These are phyloP conservation scores for Starmerella floricola DNA, from an alignment of 805 yeast genomes.

Conservation along the genomic window DNA sequence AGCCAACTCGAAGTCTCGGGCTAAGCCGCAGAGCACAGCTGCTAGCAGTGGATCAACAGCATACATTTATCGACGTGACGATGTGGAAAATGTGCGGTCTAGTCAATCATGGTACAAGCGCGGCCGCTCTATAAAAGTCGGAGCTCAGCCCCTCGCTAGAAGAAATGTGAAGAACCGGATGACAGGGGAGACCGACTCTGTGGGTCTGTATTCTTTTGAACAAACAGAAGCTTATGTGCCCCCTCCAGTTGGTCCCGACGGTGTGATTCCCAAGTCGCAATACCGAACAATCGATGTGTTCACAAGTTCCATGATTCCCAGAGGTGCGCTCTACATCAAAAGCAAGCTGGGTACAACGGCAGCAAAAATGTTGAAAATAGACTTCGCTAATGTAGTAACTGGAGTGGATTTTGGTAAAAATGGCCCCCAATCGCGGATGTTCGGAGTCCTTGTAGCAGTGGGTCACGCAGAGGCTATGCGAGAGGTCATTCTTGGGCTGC, in stretches of 20 bases:
- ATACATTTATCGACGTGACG: conserved; percentile 47
- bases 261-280: conserved; percentile 59
- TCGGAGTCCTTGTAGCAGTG: conserved; percentile 63
- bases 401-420: conserved; percentile 58
- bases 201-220: conserved; percentile 51
- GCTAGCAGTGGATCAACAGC: conserved; percentile 23
- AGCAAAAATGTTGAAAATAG: conserved; percentile 56
- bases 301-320: conserved; percentile 69
- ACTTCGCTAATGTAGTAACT: conserved; percentile 76
- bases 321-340: conserved; percentile 53
- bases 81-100: conserved; percentile 52
- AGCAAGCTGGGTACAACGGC: conserved; percentile 49
- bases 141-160: conserved; percentile 48
- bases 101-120: conserved; percentile 77
- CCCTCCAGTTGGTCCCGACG: conserved; percentile 45
- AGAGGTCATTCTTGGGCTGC: conserved; percentile 38
- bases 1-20: conserved; percentile 28
- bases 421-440: conserved; percentile 43
- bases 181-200: conserved; percentile 20
- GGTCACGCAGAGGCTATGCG: conserved; percentile 51
- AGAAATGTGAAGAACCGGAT: conserved; percentile 24
- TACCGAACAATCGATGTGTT: conserved; percentile 79
- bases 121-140: conserved; percentile 65
- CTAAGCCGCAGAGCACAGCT: not conserved
- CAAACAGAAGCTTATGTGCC: conserved; percentile 68